A percentile compares a stretch with the other conserved stretches of the same genome.
phyloP scores from a whole-genome alignment of 805 yeast species.

The Teunomyces cretensis region DNA sequence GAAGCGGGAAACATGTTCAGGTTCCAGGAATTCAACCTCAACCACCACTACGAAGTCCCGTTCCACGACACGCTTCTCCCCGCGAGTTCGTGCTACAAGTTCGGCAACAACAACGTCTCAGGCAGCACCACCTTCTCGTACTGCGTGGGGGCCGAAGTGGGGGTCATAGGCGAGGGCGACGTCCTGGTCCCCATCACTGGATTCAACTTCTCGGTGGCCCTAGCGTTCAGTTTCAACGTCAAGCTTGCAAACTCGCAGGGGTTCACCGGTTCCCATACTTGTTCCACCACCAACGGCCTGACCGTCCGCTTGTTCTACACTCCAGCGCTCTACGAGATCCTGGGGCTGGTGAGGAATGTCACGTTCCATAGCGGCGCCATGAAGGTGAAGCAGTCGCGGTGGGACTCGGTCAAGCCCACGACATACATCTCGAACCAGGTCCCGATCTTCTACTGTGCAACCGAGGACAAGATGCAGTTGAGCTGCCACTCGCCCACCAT shows the following conservation, averaged over 20 bases:
- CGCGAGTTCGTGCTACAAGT: conserved; percentile 12
- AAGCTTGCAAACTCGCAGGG: conserved; percentile 8
- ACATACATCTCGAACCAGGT: conserved; percentile 9
- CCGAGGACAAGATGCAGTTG: conserved; percentile 16
- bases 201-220: conserved; percentile 2
- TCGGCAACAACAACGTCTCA: not conserved
- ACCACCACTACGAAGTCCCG: not conserved
- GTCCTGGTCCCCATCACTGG: not conserved
- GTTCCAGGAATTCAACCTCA: conserved; percentile 5
- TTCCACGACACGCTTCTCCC: conserved; percentile 10
- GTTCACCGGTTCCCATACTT: conserved; percentile 16
- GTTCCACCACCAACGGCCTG: conserved; percentile 15
- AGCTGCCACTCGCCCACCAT: conserved; percentile 12
- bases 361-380: conserved; percentile 7
- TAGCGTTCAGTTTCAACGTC: conserved; percentile 5
- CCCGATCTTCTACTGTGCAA: conserved; percentile 19
- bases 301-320: conserved; percentile 18
- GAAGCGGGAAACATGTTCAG: not conserved
- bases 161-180: not conserved
- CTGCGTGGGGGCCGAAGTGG: not conserved
- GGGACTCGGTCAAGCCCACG: conserved; percentile 8
- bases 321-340: conserved; percentile 10
- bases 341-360: conserved; percentile 9
- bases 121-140: not conserved
- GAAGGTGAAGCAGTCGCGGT: conserved; percentile 4